These are phyloP conservation scores for Stachybotrys chartarum DNA, from an alignment of 2,329 filamentous ascomycete genomes.

Conservation along the genomic window DNA sequence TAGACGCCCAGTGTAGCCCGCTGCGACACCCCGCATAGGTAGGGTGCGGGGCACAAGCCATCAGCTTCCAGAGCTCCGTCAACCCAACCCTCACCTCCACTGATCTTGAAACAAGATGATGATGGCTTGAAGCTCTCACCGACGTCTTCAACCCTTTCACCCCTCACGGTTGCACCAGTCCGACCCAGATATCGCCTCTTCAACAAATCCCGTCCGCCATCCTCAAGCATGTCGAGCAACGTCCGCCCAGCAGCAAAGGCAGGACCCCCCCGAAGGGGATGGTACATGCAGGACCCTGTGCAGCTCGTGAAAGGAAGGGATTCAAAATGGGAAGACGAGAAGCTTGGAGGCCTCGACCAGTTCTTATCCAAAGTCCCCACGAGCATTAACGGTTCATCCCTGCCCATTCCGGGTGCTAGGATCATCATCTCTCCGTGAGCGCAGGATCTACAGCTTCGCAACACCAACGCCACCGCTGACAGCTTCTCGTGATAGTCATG, in stretches of 20 bases:
- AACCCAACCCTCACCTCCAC: neutral
- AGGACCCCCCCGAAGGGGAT: neutral
- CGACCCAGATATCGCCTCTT: neutral
- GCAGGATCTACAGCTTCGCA: neutral
- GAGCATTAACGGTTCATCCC: slow-evolving; percentile 45
- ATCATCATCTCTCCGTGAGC: slow-evolving; percentile 90
- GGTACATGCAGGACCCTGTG: slow-evolving; percentile 2
- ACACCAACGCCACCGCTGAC: neutral
- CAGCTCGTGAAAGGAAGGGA: neutral
- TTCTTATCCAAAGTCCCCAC: slow-evolving; percentile 49
- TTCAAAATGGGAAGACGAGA: slow-evolving; percentile 1
- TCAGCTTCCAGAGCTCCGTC: neutral
- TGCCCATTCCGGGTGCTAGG: slow-evolving; percentile 70
- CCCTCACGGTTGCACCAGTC: neutral
- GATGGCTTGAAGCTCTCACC: neutral
- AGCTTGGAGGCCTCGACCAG: slow-evolving; percentile 3
- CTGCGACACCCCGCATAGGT: neutral
- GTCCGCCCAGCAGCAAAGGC: neutral
- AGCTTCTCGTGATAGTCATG: slow-evolving; percentile 55
- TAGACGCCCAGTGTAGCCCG: neutral
- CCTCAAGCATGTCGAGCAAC: neutral
- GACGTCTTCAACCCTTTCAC: neutral
- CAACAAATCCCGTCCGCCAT: neutral
- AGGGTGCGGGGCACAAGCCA: neutral
- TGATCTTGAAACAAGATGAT: neutral